Evolutionary conservation across 1,139 yeast species (phyloP), one percentile per base, ranked within the genome.

Genomic region (Oligophagozyma castellii): DNA sequence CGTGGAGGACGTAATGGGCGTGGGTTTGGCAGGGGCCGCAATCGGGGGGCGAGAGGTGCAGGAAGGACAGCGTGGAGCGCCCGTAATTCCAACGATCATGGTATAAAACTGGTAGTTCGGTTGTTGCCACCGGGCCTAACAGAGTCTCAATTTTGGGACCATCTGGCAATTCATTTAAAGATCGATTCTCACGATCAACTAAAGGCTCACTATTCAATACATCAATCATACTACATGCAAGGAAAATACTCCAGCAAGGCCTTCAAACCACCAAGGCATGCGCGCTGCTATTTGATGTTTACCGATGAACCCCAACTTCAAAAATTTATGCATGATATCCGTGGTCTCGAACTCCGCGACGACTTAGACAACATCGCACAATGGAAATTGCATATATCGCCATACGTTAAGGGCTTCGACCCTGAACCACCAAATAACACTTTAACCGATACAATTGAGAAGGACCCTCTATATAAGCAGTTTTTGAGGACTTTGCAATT

Each of bases 41-140:
- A 7, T 18, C 20, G 20, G 10, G 10, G 20, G 20, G 20, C 10
- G 10, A 18, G 20, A 18, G 20, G 10, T n/a, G n/a, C n/a, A n/a
- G n/a, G n/a, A n/a, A n/a, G n/a, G n/a, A n/a, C n/a, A n/a, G n/a
- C n/a, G n/a, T n/a, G n/a, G n/a, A n/a, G n/a, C n/a, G n/a, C n/a
- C n/a, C n/a, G n/a, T n/a, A n/a, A n/a, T n/a, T n/a, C n/a, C n/a
- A n/a, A n/a, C 8, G 20, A 18, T 18, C 20, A 7, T 7, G 20
- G 20, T 7, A 7, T 18, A 7, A 51, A 50, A 30, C 29, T 53
- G 4, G 51, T 51, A 5, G 23, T 51, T 12, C 38, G 57, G 24
- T 25, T 42, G n/a, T 27, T 53, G 15, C 58, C 58, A 11, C 57
- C 58, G 3, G 38, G 40, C 28, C 30, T 53, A 22, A 43, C 42